Evolutionary conservation across 441 rosid genomes (phyloP).

Genomic region (Croton setiger): DNA sequence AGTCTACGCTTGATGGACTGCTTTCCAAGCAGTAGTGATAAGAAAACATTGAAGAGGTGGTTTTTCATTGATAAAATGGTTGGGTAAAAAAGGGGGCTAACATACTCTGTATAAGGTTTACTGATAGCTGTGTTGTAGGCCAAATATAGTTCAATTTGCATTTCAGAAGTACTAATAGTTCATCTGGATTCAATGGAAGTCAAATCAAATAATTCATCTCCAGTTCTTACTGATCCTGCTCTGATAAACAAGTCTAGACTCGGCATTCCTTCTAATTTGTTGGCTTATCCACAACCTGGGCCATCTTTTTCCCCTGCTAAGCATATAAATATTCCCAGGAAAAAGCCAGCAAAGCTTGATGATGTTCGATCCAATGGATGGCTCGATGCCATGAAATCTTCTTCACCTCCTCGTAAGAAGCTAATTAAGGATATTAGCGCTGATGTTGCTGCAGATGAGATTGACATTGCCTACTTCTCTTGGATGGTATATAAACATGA

Average conservation of each 20-base stretch:
- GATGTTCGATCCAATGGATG: slow-evolving; percentile 89
- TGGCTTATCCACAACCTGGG: slow-evolving; percentile 47
- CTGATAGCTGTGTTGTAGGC: slow-evolving; percentile 17
- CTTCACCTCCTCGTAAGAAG: slow-evolving; percentile 93
- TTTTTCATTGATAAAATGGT: slow-evolving; percentile 86
- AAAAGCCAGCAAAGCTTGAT: slow-evolving; percentile 63
- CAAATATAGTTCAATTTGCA: slow-evolving; percentile 2
- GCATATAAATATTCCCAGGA: slow-evolving; percentile 48
- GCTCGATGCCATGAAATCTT: slow-evolving; percentile 91
- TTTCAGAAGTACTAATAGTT: neutral
- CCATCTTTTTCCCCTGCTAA: slow-evolving; percentile 47
- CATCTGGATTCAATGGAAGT: slow-evolving; percentile 47
- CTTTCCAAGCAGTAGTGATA: slow-evolving; percentile 60
- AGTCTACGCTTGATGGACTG: slow-evolving; percentile 67
- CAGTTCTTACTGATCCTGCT: slow-evolving; percentile 64
- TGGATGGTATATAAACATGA: slow-evolving; percentile 60
- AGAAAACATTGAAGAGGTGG: slow-evolving; percentile 91
- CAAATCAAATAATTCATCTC: slow-evolving; percentile 63
- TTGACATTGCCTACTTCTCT: slow-evolving; percentile 49
- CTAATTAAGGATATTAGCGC: slow-evolving; percentile 44
- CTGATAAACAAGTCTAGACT: slow-evolving; percentile 59
- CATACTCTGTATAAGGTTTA: slow-evolving; percentile 9
- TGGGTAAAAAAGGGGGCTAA: slow-evolving; percentile 34
- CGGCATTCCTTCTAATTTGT: slow-evolving; percentile 47
- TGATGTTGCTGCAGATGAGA: slow-evolving; percentile 57